A percentile compares a stretch with the other conserved stretches of the same genome.
phyloP scores from a whole-genome alignment of 257 asterid genomes.

The Capsicum rhomboideum region DNA sequence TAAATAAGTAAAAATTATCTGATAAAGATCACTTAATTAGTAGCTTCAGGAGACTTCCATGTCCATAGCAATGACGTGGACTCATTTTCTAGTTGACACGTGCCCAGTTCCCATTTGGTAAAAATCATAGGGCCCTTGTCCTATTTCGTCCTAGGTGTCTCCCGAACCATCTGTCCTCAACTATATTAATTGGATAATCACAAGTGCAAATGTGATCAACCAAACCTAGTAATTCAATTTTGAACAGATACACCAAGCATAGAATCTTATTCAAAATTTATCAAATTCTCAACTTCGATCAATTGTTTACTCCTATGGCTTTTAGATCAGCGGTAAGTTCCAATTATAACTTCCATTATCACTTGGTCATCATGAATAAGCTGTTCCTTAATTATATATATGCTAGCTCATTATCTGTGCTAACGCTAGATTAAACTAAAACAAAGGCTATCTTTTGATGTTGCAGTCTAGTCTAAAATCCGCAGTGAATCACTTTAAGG shows the following conservation, averaged over 20 bases:
- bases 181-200: not conserved
- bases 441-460: not conserved
- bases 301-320: not conserved
- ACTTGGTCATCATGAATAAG: not conserved
- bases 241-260: not conserved
- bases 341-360: not conserved
- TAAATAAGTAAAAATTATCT: not conserved
- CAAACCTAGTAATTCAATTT: not conserved
- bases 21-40: not conserved
- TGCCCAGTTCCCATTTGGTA: not conserved
- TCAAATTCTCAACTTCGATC: not conserved
- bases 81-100: not conserved
- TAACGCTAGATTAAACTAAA: not conserved
- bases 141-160: not conserved
- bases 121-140: not conserved
- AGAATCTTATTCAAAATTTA: no score
- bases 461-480: conserved; percentile 16
- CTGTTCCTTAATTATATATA: not conserved
- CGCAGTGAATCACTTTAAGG: conserved; percentile 8
- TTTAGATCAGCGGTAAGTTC: conserved; percentile 7
- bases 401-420: not conserved
- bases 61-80: not conserved
- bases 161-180: not conserved
- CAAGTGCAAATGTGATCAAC: not conserved
- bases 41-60: conserved; percentile 3